Evolutionary conservation across 1,284 basidiomycete genomes (phyloP), one percentile per base, ranked within the genome.

Genomic region (Ganoderma leucocontextum): DNA sequence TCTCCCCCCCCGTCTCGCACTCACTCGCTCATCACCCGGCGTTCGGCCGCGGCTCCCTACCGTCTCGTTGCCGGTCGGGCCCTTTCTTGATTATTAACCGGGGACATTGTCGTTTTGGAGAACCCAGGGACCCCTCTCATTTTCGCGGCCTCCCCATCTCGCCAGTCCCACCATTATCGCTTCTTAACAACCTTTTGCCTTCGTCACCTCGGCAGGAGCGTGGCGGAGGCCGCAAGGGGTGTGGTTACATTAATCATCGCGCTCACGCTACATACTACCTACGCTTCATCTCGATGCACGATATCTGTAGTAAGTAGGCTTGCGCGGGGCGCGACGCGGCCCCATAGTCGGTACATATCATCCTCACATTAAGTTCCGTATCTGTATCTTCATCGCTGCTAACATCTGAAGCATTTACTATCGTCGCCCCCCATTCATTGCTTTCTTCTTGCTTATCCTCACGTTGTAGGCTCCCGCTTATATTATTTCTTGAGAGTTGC

Each of bases 331-430:
- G 6, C 29, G 17, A 19, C 15, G 29, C 52, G 47, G 42, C 41
- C 65, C 47, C 62, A 47, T 67, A 67, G 62, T 67, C 58, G 38
- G 39, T 64, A 61, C 33, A 55, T 35, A 55, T 55, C 25, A 55
- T 35, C 52, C 7, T 55, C 52, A 2, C 52, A 19, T 35, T 55
- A 49, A 55, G 53, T 57, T 47, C 41, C 61, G 33, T 9, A 49
- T n/a, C 29, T 29, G 29, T 35, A 58, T 19, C 35, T 25, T 35
- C 58, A 9, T n/a, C 15, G 44, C 44, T 47, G n/a, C 44, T 47
- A 47, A 25, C 22, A 52, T 49, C 47, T 25, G 22, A 5, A 10
- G 25, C 22, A 22, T 25, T 52, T 52, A 29, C 22, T 52, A 13
- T 25, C 47, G 47, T 52, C 22, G 22, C n/a, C 22, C 47, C 22